These are phyloP conservation scores for Gastrolobium villosum DNA, from an alignment of 306 rosid species.

Conservation along the genomic window DNA sequence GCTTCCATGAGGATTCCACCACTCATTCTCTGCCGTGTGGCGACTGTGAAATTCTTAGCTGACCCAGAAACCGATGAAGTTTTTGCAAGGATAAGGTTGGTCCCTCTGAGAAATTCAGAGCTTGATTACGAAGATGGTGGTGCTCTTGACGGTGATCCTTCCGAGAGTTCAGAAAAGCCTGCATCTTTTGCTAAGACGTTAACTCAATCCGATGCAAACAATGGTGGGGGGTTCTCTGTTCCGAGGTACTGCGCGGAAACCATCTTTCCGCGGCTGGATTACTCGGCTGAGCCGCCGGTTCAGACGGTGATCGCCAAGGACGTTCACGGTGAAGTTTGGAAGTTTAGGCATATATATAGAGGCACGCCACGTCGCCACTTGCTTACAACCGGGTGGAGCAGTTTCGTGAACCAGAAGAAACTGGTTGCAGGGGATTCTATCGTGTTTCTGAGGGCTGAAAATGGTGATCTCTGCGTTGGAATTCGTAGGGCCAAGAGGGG, in stretches of 20 bases:
- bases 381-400: conserved; percentile 97
- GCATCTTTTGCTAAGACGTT: conserved; percentile 92
- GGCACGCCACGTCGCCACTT: conserved; percentile 97
- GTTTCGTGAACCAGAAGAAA: conserved; percentile 95
- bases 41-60: conserved; percentile 75
- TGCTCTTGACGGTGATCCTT: conserved; percentile 40
- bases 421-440: conserved; percentile 96
- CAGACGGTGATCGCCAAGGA: conserved; percentile 92
- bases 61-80: conserved; percentile 96
- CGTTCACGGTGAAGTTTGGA: conserved; percentile 94
- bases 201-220: conserved; percentile 97
- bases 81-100: conserved; percentile 61
- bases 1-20: conserved; percentile 67
- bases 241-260: conserved; percentile 98
- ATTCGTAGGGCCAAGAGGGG: conserved; percentile 87
- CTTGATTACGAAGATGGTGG: conserved; percentile 55
- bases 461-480: conserved; percentile 85
- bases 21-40: conserved; percentile 76
- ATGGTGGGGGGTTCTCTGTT: conserved; percentile 98
- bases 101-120: conserved; percentile 63
- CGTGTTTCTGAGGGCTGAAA: conserved; percentile 83
- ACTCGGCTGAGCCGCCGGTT: conserved; percentile 96
- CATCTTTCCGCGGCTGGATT: conserved; percentile 86
- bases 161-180: conserved; percentile 75
- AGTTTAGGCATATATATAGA: conserved; percentile 90